Evolutionary conservation across 148 eudicot genomes (phyloP).

Genomic region (Hydrangea macrophylla): DNA sequence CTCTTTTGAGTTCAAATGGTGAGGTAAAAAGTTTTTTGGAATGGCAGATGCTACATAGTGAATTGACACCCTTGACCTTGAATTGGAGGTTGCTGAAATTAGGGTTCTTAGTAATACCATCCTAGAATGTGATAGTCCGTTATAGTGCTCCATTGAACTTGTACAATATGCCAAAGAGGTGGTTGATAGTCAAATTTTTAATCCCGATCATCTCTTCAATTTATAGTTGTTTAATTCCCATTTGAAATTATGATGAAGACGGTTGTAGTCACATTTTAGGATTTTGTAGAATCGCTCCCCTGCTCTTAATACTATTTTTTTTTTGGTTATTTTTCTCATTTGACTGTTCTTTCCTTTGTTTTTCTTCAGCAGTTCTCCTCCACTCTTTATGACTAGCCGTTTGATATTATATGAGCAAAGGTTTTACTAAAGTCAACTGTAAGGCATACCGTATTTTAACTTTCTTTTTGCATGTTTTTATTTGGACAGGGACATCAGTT

Average conservation of each 20-base stretch:
- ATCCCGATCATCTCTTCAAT: not conserved
- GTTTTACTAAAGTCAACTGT: not conserved
- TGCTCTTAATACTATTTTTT: not conserved
- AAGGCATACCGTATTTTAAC: not conserved
- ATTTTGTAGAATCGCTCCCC: not conserved
- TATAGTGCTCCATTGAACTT: not conserved
- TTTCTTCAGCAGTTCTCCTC: not conserved
- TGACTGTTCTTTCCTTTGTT: not conserved
- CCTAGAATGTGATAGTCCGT: not conserved
- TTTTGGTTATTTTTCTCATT: not conserved
- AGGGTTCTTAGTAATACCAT: not conserved
- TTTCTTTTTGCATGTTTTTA: not conserved
- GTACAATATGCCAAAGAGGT: not conserved
- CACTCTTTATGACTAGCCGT: too few species aligned
- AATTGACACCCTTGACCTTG: not conserved
- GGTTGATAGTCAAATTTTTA: not conserved
- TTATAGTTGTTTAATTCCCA: not conserved
- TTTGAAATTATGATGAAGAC: not conserved
- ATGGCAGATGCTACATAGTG: too few species aligned
- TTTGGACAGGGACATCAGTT: slow-evolving; percentile 63
- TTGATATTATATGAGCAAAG: not conserved
- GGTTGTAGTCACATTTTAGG: not conserved
- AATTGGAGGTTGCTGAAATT: not conserved
- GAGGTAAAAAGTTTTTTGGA: too few species aligned
- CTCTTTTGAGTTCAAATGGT: too few species aligned